Evolutionary conservation across 306 rosid species (phyloP), one percentile per base, ranked within the genome.

Genomic region (Prunus padus): DNA sequence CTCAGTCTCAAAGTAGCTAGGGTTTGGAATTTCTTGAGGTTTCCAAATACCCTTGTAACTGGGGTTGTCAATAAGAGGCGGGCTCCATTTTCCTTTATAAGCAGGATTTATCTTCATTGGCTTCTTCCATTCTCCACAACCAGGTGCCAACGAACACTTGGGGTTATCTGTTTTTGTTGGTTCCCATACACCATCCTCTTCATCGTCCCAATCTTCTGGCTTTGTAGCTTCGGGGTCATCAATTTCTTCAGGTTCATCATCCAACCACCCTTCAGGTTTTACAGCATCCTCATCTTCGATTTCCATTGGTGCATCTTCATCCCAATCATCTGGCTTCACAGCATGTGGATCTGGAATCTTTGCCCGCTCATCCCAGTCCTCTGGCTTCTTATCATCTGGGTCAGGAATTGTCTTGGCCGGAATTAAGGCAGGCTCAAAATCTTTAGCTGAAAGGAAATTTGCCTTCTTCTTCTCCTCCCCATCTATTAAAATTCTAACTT

Each of bases 251-350:
- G 97, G 98, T 72, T 95, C 98, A 42, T 95, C 96, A 77, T 95
- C 98, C 65, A 95, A 83, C 97, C 97, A 92, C 40, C 96, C 98
- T 74, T 95, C 97, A 20, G 96, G 98, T 79, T 92, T 95, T 87
- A 70, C 96, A 54, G 96, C 98, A 28, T 95, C 97, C 78, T 77
- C 96, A 77, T 95, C 98, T 26, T 46, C 83, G 47, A 95, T 90
- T 82, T 95, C 97, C 85, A 89, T 68, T 69, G 98, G 95, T 49
- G 98, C 98, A 81, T 90, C 93, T 83, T 95, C 97, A 55, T 95
- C 98, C 98, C 98, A 95, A 64, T 92, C 96, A 74, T 95, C 98
- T 55, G 98, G 97, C 85, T 95, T 95, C 30, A 83, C 88, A 13
- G 97, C 97, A 78, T 67, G 56, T 28, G 93, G 86, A 72, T 95